Percentiles rank a stretch among this genome's conserved stretches.
These are phyloP conservation scores for Hericium rajendrae DNA, from an alignment of 768 basidiomycete species.

Conservation along the genomic window DNA sequence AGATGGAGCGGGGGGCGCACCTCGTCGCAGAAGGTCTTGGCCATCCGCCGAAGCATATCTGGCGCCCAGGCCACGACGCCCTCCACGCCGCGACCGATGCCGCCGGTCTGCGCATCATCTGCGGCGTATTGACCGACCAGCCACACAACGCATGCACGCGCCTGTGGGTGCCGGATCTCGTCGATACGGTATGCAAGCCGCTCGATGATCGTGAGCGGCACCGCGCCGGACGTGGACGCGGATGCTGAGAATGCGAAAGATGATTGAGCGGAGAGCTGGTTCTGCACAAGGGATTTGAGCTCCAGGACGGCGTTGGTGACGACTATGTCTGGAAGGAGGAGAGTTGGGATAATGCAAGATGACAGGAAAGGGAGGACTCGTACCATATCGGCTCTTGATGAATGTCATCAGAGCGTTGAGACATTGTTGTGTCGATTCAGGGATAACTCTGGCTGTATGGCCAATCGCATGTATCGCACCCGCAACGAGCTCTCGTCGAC, in stretches of 20 bases:
- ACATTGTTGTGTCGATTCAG: conserved; percentile 62
- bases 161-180: conserved; percentile 68
- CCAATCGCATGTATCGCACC: conserved; percentile 77
- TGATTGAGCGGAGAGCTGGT: conserved; percentile 34
- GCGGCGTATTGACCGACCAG: conserved; percentile 83
- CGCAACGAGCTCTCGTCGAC: conserved; percentile 58
- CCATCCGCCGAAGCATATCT: conserved; percentile 76
- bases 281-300: conserved; percentile 76
- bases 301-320: conserved; percentile 78
- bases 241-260: conserved; percentile 12
- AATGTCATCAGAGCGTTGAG: conserved; percentile 67
- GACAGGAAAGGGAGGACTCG: background rate
- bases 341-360: background rate
- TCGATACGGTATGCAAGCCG: conserved; percentile 72
- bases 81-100: conserved; percentile 28
- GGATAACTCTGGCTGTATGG: conserved; percentile 55
- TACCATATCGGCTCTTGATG: conserved; percentile 68
- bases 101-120: conserved; percentile 27
- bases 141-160: conserved; percentile 86
- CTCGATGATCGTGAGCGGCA: conserved; percentile 59
- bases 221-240: conserved; percentile 11
- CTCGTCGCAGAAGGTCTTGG: conserved; percentile 65
- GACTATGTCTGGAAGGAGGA: conserved; percentile 44
- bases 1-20: conserved; percentile 27
- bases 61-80: conserved; percentile 76